Percentiles rank a stretch among this genome's conserved stretches.
phyloP scores from a whole-genome alignment of 202 grass and related monocot genomes.

The Alloteropsis angusta region DNA sequence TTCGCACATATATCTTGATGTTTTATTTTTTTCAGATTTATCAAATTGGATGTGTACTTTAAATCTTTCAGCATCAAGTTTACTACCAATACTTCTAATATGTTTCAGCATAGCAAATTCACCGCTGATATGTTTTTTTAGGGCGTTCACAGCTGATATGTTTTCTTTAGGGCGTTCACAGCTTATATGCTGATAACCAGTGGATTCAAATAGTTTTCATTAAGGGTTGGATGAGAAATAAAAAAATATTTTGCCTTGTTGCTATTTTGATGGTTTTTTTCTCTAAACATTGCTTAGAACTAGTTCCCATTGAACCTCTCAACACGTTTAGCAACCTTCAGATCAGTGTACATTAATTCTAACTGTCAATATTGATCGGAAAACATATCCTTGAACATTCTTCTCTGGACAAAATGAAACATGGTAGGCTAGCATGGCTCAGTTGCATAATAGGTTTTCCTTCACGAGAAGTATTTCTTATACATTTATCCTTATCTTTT shows the following conservation, averaged over 20 bases:
- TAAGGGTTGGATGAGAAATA: not conserved
- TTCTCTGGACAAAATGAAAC: not conserved
- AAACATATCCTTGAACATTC: not conserved
- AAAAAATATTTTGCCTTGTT: not conserved
- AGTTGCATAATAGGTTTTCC: not conserved
- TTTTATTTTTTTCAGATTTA: not conserved
- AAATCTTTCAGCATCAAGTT: not conserved
- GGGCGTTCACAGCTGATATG: no score
- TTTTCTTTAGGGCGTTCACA: no score
- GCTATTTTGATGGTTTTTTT: not conserved
- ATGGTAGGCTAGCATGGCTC: not conserved
- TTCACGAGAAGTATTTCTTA: not conserved
- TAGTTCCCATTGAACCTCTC: not conserved
- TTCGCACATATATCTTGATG: conserved; percentile 17
- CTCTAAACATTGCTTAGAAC: not conserved
- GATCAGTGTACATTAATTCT: not conserved
- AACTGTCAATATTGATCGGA: not conserved
- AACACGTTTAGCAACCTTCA: not conserved
- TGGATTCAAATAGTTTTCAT: not conserved
- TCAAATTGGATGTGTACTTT: not conserved
- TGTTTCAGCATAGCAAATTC: not conserved
- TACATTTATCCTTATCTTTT: not conserved
- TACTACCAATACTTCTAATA: not conserved
- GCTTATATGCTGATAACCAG: not conserved
- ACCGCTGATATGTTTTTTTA: not conserved